These are phyloP conservation scores for Aspergillus ostianus DNA, from an alignment of 495 filamentous ascomycete genomes.

Conservation along the genomic window DNA sequence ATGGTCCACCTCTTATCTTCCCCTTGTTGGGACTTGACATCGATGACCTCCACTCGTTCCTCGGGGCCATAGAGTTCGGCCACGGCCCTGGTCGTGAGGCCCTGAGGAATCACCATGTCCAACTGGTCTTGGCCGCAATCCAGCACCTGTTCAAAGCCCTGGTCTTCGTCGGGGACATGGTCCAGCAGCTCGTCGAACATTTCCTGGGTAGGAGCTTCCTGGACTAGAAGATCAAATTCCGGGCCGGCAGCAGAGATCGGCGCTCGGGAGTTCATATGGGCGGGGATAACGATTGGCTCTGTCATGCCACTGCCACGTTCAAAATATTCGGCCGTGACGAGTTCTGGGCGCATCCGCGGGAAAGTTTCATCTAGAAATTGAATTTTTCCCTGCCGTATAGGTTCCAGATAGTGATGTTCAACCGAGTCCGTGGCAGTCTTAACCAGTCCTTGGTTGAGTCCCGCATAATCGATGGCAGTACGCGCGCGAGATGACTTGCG, in stretches of 20 bases:
- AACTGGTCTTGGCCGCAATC: slow-evolving; percentile 66
- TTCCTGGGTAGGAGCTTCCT: slow-evolving; percentile 40
- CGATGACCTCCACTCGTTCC: slow-evolving; percentile 68
- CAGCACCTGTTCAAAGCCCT: slow-evolving; percentile 44
- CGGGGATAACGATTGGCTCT: slow-evolving; percentile 70
- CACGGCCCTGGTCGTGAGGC: slow-evolving; percentile 64
- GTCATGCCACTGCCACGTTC: slow-evolving; percentile 66
- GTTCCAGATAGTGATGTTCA: slow-evolving; percentile 72
- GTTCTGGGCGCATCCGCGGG: slow-evolving; percentile 64
- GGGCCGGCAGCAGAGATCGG: slow-evolving; percentile 23
- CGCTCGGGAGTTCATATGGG: slow-evolving; percentile 59
- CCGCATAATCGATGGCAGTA: slow-evolving; percentile 73
- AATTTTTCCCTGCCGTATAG: slow-evolving; percentile 66
- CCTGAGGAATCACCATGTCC: slow-evolving; percentile 72
- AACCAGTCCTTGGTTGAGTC: slow-evolving; percentile 69
- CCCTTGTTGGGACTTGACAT: slow-evolving; percentile 72
- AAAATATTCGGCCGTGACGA: slow-evolving; percentile 65
- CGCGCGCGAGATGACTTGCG: slow-evolving; percentile 64
- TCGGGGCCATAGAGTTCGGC: slow-evolving; percentile 65
- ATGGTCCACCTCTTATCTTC: slow-evolving; percentile 70
- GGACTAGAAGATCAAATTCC: slow-evolving; percentile 33
- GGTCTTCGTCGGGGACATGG: slow-evolving; percentile 32
- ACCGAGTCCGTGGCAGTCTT: slow-evolving; percentile 66
- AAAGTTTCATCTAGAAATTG: slow-evolving; percentile 63
- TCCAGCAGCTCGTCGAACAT: slow-evolving; percentile 51